phyloP scores from a whole-genome alignment of 1,284 basidiomycete genomes.

The Rhodotorula sp. region DNA sequence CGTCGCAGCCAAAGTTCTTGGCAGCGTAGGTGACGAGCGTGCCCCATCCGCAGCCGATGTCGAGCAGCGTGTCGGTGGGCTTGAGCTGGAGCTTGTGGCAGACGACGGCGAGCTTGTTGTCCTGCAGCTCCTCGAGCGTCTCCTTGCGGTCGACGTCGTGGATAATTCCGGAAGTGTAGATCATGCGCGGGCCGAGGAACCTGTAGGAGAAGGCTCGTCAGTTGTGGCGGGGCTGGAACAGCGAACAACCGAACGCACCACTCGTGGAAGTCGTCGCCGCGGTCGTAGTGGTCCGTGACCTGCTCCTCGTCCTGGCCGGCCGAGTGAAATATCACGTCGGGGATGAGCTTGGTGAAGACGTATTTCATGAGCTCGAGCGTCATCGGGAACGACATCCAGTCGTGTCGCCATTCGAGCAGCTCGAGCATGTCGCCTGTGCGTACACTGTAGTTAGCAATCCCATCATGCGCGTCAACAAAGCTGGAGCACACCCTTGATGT shows the following conservation, averaged over 20 bases:
- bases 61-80: conserved; percentile 77
- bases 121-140: conserved; percentile 92
- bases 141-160: conserved; percentile 71
- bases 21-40: conserved; percentile 91
- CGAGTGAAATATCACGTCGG: conserved; percentile 90
- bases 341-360: conserved; percentile 81
- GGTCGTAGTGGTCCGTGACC: conserved; percentile 94
- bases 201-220: conserved; percentile 48
- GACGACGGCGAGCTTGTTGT: conserved; percentile 94
- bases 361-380: conserved; percentile 90
- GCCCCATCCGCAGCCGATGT: conserved; percentile 98
- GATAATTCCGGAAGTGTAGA: conserved; percentile 94
- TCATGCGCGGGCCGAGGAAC: conserved; percentile 94
- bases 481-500: conserved; percentile 78
- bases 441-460: conserved; percentile 75
- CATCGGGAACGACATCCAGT: conserved; percentile 86
- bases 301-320: conserved; percentile 90
- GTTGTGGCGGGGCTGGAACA: background rate
- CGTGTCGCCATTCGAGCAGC: conserved; percentile 88
- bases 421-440: conserved; percentile 81
- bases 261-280: conserved; percentile 82
- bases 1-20: conserved; percentile 94
- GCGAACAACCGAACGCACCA: conserved; percentile 6
- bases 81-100: conserved; percentile 92
- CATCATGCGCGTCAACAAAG: no score